These are phyloP conservation scores for Mediolabrus comicus DNA, from an alignment of 108 stramenopile genomes.

Conservation along the genomic window DNA sequence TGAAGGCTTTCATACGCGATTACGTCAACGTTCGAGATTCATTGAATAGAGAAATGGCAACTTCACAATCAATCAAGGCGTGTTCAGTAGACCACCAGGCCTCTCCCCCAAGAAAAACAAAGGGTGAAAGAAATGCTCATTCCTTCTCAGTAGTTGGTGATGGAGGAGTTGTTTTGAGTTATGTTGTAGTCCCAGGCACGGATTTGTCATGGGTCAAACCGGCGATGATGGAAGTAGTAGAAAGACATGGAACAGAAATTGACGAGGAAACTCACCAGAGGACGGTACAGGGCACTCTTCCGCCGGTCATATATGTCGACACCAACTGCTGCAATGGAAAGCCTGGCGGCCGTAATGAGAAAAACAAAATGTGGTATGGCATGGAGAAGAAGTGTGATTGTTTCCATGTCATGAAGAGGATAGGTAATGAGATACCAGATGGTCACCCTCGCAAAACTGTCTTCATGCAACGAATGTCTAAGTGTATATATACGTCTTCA, in stretches of 20 bases:
- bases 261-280: neutral
- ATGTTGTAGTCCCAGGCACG: neutral
- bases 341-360: neutral
- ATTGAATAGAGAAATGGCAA: constrained; percentile 16
- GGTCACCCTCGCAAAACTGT: neutral
- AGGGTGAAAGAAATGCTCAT: neutral
- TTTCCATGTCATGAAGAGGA: constrained; percentile 1
- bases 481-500: neutral
- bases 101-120: neutral
- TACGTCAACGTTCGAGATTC: constrained; percentile 6
- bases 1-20: constrained; percentile 14
- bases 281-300: neutral
- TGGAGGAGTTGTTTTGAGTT: constrained; percentile 1
- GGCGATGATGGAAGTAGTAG: constrained; percentile 8
- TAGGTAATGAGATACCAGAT: neutral
- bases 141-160: constrained; percentile 11
- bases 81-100: constrained; percentile 12
- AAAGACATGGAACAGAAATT: neutral
- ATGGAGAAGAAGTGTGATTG: constrained; percentile 5
- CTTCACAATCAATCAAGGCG: neutral
- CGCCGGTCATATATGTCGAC: constrained; percentile 1
- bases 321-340: constrained; percentile 10
- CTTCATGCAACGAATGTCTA: neutral
- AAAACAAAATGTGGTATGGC: neutral
- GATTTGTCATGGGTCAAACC: constrained; percentile 1